Conservation (phyloP, 139 green algal genomes). For the Nannochloris sp. region DNA sequence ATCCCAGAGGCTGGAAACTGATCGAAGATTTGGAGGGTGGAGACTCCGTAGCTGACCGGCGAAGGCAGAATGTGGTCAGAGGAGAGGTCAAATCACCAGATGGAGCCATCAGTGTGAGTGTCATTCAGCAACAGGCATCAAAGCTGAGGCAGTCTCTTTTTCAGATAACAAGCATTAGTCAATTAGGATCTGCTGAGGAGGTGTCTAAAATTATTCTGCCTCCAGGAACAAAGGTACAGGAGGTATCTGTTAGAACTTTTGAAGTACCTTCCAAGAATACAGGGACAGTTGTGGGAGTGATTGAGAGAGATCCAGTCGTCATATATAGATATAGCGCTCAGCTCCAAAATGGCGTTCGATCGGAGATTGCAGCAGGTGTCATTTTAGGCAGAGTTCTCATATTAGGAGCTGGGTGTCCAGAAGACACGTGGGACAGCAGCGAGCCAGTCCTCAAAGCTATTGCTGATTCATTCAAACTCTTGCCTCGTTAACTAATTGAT, state of each 20-base stretch:
- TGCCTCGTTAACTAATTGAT: conserved; percentile 3
- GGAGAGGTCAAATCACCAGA: conserved; percentile 13
- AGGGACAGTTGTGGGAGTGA: conserved; percentile 17
- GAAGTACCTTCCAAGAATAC: conserved; percentile 20
- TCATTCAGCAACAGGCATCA: conserved; percentile 9
- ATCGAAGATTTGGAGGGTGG: not conserved
- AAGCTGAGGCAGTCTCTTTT: conserved; percentile 5
- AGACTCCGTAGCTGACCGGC: conserved; percentile 5
- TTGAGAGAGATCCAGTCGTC: conserved; percentile 21
- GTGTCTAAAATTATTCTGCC: conserved; percentile 28
- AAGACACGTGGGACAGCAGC: not conserved
- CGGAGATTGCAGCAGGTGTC: conserved; percentile 13
- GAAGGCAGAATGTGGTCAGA: conserved; percentile 17
- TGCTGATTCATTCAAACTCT: conserved; percentile 17
- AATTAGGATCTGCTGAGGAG: conserved; percentile 14
- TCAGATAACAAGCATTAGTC: conserved; percentile 26
- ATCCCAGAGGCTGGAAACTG: not conserved
- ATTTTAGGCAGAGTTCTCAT: conserved; percentile 20
- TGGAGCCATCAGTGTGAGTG: conserved; percentile 14
- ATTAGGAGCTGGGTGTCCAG: conserved; percentile 4
- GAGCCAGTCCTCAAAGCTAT: not conserved
- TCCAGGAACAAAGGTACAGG: conserved; percentile 7
- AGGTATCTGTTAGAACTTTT: not conserved
- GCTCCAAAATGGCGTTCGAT: not conserved
- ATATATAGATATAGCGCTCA: conserved; percentile 24